Percentiles rank a stretch among this genome's conserved stretches.
These are phyloP conservation scores for Anaeramoeba flamelloides DNA, from an alignment of 78 protist species.

Conservation along the genomic window DNA sequence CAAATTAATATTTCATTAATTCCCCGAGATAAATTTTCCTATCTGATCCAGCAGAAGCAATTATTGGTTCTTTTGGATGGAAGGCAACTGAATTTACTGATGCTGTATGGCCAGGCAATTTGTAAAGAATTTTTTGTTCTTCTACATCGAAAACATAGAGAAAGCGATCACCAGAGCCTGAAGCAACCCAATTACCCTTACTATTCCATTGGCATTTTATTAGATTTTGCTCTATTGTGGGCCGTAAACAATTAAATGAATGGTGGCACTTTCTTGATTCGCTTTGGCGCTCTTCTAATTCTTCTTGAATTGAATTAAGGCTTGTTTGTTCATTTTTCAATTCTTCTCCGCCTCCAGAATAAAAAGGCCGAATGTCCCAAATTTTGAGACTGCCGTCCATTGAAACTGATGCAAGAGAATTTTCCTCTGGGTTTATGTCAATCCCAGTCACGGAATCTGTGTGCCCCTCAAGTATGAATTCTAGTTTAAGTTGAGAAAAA, in stretches of 20 bases:
- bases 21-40: slow-evolving; percentile 15
- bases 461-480: slow-evolving; percentile 12
- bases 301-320: no score
- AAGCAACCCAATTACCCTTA: neutral
- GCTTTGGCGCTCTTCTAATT: no score
- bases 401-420: slow-evolving; percentile 12
- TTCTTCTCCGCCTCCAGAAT: no score
- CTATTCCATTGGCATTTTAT: slow-evolving; percentile 4
- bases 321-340: no score
- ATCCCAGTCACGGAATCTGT: slow-evolving; percentile 19
- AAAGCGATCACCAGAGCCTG: neutral
- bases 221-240: neutral
- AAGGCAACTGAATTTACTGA: slow-evolving; percentile 19
- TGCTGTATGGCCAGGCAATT: slow-evolving; percentile 22
- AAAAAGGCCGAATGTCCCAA: slow-evolving; percentile 21
- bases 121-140: slow-evolving; percentile 4
- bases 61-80: slow-evolving; percentile 19
- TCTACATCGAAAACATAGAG: slow-evolving; percentile 13
- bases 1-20: no score
- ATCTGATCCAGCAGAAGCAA: slow-evolving; percentile 8
- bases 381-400: slow-evolving; percentile 15
- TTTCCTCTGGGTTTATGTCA: slow-evolving; percentile 18
- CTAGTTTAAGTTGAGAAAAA: neutral
- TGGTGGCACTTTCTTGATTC: no score
- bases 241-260: no score